Evolutionary conservation across 148 eudicot genomes (phyloP).

Genomic region (Diospyros kaki): DNA sequence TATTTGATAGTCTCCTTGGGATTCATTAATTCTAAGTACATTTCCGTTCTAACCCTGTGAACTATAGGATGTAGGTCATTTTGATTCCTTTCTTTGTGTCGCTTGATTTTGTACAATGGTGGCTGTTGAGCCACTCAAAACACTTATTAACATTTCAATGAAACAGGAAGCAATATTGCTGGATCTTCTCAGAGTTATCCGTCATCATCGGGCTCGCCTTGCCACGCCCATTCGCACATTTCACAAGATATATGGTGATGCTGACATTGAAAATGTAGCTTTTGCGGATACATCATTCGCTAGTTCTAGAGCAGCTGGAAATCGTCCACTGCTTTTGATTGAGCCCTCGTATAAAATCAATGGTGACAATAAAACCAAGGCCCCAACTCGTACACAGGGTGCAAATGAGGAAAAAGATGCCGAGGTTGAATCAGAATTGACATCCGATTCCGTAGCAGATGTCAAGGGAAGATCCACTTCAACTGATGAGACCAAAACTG

Average conservation of each 20-base stretch:
- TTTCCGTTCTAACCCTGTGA: too few relatives aligned
- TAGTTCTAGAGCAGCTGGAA: constrained; percentile 39
- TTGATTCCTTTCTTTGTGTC: too few relatives aligned
- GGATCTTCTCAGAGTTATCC: constrained; percentile 75
- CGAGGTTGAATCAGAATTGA: constrained; percentile 24
- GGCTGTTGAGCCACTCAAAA: too few relatives aligned
- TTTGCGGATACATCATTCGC: constrained; percentile 46
- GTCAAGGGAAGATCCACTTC: constrained; percentile 22
- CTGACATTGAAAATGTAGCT: constrained; percentile 48
- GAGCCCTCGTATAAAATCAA: constrained; percentile 60
- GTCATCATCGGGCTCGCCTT: constrained; percentile 74
- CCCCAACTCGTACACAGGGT: constrained; percentile 36
- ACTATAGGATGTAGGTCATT: too few relatives aligned
- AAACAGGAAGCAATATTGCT: constrained; percentile 70
- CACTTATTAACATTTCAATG: too few relatives aligned
- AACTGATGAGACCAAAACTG: constrained; percentile 5
- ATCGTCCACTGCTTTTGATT: constrained; percentile 51
- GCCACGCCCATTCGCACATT: constrained; percentile 68
- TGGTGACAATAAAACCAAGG: constrained; percentile 56
- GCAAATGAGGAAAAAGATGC: constrained; percentile 33
- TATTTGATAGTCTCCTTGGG: too few relatives aligned
- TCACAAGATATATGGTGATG: constrained; percentile 21
- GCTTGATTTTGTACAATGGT: too few relatives aligned
- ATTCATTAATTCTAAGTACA: too few relatives aligned
- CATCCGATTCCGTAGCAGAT: constrained; percentile 25